Evolutionary conservation across 73 alveolate genomes (phyloP).

Genomic region (Blepharisma japonicum): DNA sequence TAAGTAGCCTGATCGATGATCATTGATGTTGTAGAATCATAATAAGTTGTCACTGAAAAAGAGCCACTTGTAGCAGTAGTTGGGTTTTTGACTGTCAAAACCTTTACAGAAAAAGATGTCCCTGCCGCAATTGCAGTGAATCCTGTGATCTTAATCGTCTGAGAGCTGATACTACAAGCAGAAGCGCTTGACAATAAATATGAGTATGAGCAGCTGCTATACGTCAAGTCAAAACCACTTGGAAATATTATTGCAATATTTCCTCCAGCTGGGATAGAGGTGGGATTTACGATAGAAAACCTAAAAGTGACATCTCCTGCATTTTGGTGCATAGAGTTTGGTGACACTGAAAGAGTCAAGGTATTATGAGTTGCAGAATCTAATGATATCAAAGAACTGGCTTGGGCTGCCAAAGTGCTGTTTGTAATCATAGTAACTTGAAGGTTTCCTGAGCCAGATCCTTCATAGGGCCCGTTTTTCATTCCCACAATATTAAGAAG

Average conservation of each 20-base stretch:
- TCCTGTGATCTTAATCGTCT: neutral
- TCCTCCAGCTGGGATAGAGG: constrained; percentile 1
- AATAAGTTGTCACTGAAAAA: neutral
- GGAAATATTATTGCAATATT: neutral
- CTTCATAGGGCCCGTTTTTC: constrained; percentile 9
- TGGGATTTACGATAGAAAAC: neutral
- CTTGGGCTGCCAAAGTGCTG: neutral
- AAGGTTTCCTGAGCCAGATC: constrained; percentile 10
- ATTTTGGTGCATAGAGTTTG: neutral
- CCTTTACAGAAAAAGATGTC: neutral
- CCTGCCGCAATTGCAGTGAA: neutral
- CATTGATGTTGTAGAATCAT: neutral
- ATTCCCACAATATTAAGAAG: neutral
- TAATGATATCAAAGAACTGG: too few species aligned
- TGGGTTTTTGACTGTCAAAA: neutral
- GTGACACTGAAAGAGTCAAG: too few species aligned
- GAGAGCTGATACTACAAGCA: neutral
- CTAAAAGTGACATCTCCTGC: constrained; percentile 12
- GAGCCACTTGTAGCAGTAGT: neutral
- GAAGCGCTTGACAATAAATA: neutral
- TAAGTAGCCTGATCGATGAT: neutral
- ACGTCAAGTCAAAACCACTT: neutral
- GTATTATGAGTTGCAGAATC: too few species aligned
- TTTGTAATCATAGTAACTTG: neutral
- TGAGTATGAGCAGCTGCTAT: neutral